phyloP scores from a whole-genome alignment of 2,329 filamentous ascomycete species.

The Dryadomyces quercus-mongolicae region DNA sequence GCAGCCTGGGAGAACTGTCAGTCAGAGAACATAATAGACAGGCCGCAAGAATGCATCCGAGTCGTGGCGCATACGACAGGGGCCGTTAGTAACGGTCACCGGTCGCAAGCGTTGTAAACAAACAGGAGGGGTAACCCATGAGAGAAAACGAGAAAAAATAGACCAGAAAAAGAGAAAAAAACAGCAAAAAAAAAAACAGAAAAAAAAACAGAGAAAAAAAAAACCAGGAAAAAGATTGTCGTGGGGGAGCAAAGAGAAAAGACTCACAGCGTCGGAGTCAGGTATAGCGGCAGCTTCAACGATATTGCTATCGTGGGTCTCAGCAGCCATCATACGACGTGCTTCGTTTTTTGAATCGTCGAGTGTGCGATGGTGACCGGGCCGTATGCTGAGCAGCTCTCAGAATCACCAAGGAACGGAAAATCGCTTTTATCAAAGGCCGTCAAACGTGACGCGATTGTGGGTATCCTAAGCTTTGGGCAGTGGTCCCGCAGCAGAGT shows the following conservation, averaged over 20 bases:
- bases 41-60: too few species aligned
- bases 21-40: too few species aligned
- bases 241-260: not conserved
- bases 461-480: constrained; percentile 1
- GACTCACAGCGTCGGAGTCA: constrained; percentile 33
- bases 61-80: too few species aligned
- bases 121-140: not conserved
- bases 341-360: constrained; percentile 20
- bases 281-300: constrained; percentile 40
- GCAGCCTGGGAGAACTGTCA: constrained; percentile 17
- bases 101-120: too few species aligned
- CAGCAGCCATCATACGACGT: constrained; percentile 54
- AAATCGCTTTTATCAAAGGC: constrained; percentile 4
- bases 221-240: too few species aligned
- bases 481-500: not conserved
- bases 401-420: constrained; percentile 8
- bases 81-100: too few species aligned
- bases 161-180: not conserved
- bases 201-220: not conserved
- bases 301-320: constrained; percentile 41
- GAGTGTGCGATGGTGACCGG: constrained; percentile 5
- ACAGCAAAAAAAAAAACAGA: not conserved
- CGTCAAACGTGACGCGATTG: constrained; percentile 7
- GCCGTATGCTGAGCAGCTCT: constrained; percentile 7
- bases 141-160: not conserved